Base-by-base conservation (phyloP, 148 eudicot genomes). In the Mesembryanthemum crystallinum region DNA sequence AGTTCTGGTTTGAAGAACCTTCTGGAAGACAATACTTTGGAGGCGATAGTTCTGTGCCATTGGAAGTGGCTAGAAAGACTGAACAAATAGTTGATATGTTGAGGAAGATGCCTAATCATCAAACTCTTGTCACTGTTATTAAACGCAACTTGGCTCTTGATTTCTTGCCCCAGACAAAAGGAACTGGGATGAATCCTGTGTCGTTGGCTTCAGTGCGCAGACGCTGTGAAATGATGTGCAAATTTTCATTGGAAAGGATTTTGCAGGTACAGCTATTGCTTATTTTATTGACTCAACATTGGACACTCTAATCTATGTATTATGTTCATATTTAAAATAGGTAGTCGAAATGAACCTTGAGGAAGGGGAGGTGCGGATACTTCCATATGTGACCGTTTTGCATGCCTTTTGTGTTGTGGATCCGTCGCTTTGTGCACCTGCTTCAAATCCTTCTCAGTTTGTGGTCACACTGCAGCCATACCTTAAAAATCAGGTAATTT, bases 1-100 rank as follows among this genome's bases (percentile, higher is more conserved):
- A 92, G 85, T 95, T 95, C 89, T 95, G 99, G 99, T 95, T 95
- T 85, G 99, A 95, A 83, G 99, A 95, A 77, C 88, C 94, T 83
- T 81, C 90, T 77, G 87, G 89, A 79, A 74, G 82, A 77, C 91
- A 81, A 58, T 58, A 55, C 72, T 92, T 76, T 86, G 91, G 84
- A 77, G 96, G 86, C 78, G 88, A 91, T 74, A 92, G 99, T 86
- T 89, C 91, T 73, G 99, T 95, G 78, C 96, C 99, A 33, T 55
- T 87, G 71, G 99, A 95, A 86, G 87, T 95, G 79, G 90, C 94
- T 27, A 91, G 90, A 81, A 95, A 92, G 85, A 92, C 96, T 60
- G 99, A 95, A 77, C 99, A 92, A 87, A 87, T 95, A 71, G 99
- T 91, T 85, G 91, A 92, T 87, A 87, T 92, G 94, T 80, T 89